Percentiles rank a stretch among this genome's conserved stretches.
Evolutionary conservation across 768 basidiomycete genomes (phyloP).

Genomic region (Podaxis pistillaris): DNA sequence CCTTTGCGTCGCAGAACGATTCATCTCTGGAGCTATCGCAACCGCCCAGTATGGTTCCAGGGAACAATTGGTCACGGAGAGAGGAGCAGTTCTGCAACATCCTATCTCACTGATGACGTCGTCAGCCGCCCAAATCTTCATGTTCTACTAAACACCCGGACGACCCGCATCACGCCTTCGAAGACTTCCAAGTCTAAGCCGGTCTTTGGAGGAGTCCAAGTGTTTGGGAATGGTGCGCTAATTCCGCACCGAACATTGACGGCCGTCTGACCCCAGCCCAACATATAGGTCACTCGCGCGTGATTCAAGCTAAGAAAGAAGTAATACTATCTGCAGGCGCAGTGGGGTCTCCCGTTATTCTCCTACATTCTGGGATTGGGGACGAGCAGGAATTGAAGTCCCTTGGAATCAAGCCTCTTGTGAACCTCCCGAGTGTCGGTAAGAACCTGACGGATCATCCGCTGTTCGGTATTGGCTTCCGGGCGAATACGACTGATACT

Average conservation of each 20-base stretch:
- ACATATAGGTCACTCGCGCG: not conserved
- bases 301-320: slow-evolving; percentile 5
- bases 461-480: slow-evolving; percentile 13
- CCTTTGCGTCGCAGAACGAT: not conserved
- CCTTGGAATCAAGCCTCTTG: slow-evolving; percentile 22
- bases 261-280: not conserved
- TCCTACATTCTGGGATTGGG: slow-evolving; percentile 21
- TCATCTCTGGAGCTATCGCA: not conserved
- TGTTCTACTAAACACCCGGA: slow-evolving; percentile 28
- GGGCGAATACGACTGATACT: slow-evolving; percentile 13
- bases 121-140: slow-evolving; percentile 28
- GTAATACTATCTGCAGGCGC: slow-evolving; percentile 18
- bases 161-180: slow-evolving; percentile 22
- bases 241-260: too few species aligned
- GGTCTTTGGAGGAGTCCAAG: not conserved
- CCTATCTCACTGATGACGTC: slow-evolving; percentile 26
- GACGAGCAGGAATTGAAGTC: slow-evolving; percentile 13
- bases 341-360: slow-evolving; percentile 18
- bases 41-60: slow-evolving; percentile 20
- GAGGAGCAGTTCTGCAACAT: slow-evolving; percentile 29
- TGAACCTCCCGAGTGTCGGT: slow-evolving; percentile 30
- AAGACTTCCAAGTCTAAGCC: not conserved
- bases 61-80: slow-evolving; percentile 25
- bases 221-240: slow-evolving; percentile 7
- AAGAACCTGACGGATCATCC: slow-evolving; percentile 29